Percentiles rank a stretch among this genome's conserved stretches.
These are phyloP conservation scores for Colletotrichum noveboracense DNA, from an alignment of 2,329 filamentous ascomycete genomes.

Conservation along the genomic window DNA sequence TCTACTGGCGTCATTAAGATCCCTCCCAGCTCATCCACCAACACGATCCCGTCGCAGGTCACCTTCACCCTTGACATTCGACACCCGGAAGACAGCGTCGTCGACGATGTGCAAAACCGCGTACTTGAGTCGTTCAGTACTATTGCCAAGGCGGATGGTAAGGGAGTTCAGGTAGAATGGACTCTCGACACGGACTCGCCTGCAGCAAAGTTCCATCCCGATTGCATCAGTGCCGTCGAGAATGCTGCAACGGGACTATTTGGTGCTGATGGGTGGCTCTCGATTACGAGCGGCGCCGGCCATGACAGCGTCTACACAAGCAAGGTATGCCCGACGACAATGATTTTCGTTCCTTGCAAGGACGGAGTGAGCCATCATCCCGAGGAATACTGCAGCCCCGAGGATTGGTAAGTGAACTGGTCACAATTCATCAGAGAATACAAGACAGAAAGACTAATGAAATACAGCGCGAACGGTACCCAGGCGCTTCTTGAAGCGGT, in stretches of 20 bases:
- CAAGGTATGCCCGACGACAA: constrained; percentile 63
- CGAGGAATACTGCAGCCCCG: constrained; percentile 63
- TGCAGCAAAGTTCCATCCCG: constrained; percentile 68
- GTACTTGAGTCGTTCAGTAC: constrained; percentile 27
- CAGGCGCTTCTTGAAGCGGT: constrained; percentile 26
- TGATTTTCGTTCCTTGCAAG: constrained; percentile 71
- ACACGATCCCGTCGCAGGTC: constrained; percentile 20
- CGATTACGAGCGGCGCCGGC: constrained; percentile 47
- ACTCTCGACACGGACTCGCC: constrained; percentile 65
- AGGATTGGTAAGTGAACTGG: constrained; percentile 50
- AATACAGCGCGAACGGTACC: constrained; percentile 21
- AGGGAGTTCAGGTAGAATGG: constrained; percentile 57
- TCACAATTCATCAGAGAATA: constrained; percentile 11
- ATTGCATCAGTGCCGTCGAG: constrained; percentile 70
- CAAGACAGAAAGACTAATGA: constrained; percentile 3
- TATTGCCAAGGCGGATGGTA: constrained; percentile 29
- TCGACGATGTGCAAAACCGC: constrained; percentile 24
- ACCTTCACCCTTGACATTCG: constrained; percentile 25
- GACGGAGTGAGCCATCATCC: constrained; percentile 70
- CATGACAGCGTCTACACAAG: constrained; percentile 64
- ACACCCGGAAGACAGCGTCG: constrained; percentile 17
- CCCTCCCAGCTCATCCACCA: constrained; percentile 22
- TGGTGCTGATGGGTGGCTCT: constrained; percentile 41
- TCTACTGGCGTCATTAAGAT: constrained; percentile 69
- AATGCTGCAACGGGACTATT: constrained; percentile 64